phyloP scores from a whole-genome alignment of 495 filamentous ascomycete genomes.

The Gamarada debralockiae region DNA sequence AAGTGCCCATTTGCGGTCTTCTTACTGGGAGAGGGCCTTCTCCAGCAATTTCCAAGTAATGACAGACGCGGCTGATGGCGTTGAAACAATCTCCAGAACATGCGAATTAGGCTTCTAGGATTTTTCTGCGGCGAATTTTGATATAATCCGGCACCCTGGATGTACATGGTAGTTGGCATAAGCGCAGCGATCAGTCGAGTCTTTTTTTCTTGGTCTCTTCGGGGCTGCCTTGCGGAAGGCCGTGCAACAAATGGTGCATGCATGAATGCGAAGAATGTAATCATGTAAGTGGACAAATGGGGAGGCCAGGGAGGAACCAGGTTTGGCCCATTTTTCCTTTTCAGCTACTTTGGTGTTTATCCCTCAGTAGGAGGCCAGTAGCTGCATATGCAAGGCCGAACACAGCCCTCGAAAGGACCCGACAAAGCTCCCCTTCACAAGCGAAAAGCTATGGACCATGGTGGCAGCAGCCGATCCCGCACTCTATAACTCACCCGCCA shows the following conservation, averaged over 20 bases:
- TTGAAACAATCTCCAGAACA: conserved; percentile 15
- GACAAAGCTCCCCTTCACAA: not conserved
- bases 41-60: conserved; percentile 17
- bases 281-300: conserved; percentile 5
- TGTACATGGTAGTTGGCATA: conserved; percentile 5
- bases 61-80: conserved; percentile 21
- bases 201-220: not conserved
- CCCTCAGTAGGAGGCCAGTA: not conserved
- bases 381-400: not conserved
- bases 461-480: no score
- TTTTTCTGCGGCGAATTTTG: conserved; percentile 12
- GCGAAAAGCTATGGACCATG: no score
- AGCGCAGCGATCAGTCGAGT: conserved; percentile 9
- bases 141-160: conserved; percentile 14
- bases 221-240: not conserved
- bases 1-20: conserved; percentile 3
- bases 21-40: conserved; percentile 18
- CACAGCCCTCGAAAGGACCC: not conserved
- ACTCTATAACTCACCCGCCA: not conserved
- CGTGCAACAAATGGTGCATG: not conserved
- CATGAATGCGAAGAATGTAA: not conserved
- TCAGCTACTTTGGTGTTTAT: not conserved
- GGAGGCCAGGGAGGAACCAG: no score
- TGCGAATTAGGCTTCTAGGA: conserved; percentile 5
- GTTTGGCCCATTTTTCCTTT: no score